Conservation (phyloP, 2,329 filamentous ascomycete species). For the Acephala macrosclerotiorum region DNA sequence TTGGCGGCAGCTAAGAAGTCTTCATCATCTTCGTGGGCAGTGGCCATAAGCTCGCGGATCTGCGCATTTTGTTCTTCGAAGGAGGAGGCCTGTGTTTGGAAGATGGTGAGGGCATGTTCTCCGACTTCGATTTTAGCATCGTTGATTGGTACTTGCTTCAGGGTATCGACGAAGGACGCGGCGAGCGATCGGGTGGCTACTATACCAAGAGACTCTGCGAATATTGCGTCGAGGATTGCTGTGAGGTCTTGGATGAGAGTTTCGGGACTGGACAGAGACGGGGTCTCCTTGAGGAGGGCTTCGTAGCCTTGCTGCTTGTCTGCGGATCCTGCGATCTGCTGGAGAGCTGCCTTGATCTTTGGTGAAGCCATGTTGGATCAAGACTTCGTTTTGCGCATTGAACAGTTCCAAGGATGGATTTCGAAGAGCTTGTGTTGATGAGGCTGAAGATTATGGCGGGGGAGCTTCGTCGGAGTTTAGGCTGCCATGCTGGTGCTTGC, state of each 20-base stretch:
- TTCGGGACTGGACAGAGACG: conserved; percentile 29
- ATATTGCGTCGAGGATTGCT: conserved; percentile 43
- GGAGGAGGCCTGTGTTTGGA: conserved; percentile 69
- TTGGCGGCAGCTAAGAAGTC: conserved; percentile 83
- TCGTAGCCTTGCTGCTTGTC: conserved; percentile 57
- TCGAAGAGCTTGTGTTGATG: conserved; percentile 20
- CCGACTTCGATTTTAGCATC: conserved; percentile 80
- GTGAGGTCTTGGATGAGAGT: conserved; percentile 39
- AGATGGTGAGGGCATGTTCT: conserved; percentile 71
- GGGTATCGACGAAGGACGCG: conserved; percentile 66
- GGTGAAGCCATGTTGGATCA: conserved; percentile 40
- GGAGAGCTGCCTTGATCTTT: conserved; percentile 54
- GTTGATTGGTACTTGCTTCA: conserved; percentile 65
- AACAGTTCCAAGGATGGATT: background rate
- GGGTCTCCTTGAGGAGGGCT: conserved; percentile 52
- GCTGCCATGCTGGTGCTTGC: conserved; percentile 19
- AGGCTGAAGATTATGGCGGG: conserved; percentile 35
- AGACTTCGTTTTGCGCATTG: background rate
- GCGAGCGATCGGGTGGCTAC: conserved; percentile 42
- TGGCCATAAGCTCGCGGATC: conserved; percentile 81
- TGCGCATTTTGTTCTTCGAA: conserved; percentile 86
- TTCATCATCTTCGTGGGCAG: conserved; percentile 82
- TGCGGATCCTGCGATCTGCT: conserved; percentile 47
- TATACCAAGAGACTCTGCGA: conserved; percentile 43
- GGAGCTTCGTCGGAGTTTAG: conserved; percentile 25